These are phyloP conservation scores for Hibiscus trionum DNA, from an alignment of 345 rosid genomes.

Conservation along the genomic window DNA sequence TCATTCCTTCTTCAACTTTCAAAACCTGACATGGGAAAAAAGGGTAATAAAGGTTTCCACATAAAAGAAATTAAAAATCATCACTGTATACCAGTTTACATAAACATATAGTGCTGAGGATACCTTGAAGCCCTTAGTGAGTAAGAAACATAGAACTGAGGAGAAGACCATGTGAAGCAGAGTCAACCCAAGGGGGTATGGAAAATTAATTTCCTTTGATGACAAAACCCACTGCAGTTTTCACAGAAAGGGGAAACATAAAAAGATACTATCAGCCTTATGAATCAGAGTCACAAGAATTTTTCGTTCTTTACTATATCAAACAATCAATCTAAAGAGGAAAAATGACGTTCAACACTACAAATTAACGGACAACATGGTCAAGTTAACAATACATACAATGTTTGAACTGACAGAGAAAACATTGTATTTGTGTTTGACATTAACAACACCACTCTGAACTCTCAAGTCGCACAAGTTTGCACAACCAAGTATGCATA, in stretches of 20 bases:
- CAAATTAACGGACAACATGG: neutral
- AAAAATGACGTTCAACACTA: neutral
- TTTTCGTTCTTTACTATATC: neutral
- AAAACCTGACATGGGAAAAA: conserved; percentile 38
- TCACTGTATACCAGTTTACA: neutral
- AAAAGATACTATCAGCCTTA: neutral
- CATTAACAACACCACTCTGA: neutral
- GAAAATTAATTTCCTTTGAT: conserved; percentile 92
- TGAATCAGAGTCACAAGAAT: neutral
- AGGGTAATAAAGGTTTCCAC: conserved; percentile 2
- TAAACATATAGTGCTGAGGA: conserved; percentile 1
- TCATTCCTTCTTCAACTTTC: conserved; percentile 96
- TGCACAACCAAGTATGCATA: neutral
- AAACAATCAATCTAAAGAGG: neutral
- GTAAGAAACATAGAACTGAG: conserved; percentile 71
- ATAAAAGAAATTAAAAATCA: neutral
- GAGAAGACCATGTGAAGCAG: conserved; percentile 94
- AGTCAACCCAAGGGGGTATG: conserved; percentile 95
- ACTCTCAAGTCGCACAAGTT: neutral
- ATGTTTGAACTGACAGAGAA: neutral
- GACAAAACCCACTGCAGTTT: conserved; percentile 88
- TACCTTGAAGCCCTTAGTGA: conserved; percentile 85
- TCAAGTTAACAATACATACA: neutral
- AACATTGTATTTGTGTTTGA: neutral
- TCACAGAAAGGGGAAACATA: conserved; percentile 12